Evolutionary conservation across 2,329 filamentous ascomycete species (phyloP), one percentile per base, ranked within the genome.

Genomic region (Xylariaceae sp.): DNA sequence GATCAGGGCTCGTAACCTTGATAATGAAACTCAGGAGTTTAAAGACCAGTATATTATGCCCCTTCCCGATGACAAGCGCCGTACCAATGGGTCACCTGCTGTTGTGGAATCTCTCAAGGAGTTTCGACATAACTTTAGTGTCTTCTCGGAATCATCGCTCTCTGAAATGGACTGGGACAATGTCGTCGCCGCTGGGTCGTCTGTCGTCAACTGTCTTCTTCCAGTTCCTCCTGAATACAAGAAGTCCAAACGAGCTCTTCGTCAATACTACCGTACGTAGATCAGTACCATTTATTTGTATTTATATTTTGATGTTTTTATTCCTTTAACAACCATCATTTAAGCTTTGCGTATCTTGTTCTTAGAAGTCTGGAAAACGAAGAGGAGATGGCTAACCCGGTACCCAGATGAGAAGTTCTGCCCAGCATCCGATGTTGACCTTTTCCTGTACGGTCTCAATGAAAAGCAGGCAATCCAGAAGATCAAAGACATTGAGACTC

Each of bases 371-470:
- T 3, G 9, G 20, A 11, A 29, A 24, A n/a, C 4, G 26, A 40
- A n/a, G 7, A 24, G 32, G 6, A 15, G 27, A 47, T 42, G 9
- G 15, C 50, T 61, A 11, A 61, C 21, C 26, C 13, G 3, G 18
- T 13, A 6, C 23, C 49, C 37, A 61, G 57, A 67, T 45, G 60
- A 67, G 42, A 61, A 63, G 41, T 67, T 67, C 35, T 67, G 65
- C 37, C 91, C 91, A 0, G 90, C 91, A 1, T 93, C 89, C 3
- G 91, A 96, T 69, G 88, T 96, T 8, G 91, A 95, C 68, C 78
- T 96, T 2, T 96, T 96, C 68, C 73, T 96, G 24, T 93, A 94
- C 64, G 91, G 87, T 0, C 77, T 95, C 57, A 86, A 80, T 7
- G 89, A 94, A 63, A 83, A 91, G 41, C 77, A 92, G 67, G 91